Evolutionary conservation across 768 basidiomycete species (phyloP).

Genomic region (Dendrothele bispora): DNA sequence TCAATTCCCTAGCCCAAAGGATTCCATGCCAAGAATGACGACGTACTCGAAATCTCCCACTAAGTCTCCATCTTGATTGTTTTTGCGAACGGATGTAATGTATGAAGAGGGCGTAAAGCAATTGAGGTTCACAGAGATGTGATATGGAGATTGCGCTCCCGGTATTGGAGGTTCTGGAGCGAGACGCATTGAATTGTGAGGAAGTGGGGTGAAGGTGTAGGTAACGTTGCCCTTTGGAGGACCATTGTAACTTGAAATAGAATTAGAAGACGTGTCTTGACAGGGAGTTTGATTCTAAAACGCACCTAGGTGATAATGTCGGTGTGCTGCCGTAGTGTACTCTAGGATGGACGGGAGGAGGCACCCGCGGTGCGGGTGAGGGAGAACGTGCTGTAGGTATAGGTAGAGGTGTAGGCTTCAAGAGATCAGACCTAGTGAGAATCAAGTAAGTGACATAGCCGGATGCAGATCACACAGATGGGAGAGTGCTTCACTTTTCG

Average conservation of each 20-base stretch:
- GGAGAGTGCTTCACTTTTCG: too few relatives aligned
- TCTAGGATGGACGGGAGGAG: too few relatives aligned
- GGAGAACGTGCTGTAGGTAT: too few relatives aligned
- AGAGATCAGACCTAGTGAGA: too few relatives aligned
- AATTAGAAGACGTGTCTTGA: conserved; percentile 47
- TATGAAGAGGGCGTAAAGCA: conserved; percentile 44
- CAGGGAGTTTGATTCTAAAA: conserved; percentile 44
- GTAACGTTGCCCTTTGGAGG: neutral
- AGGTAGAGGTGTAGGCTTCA: too few relatives aligned
- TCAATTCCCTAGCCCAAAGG: too few relatives aligned
- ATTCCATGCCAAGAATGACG: conserved; percentile 22
- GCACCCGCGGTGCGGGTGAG: too few relatives aligned
- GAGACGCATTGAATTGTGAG: conserved; percentile 12
- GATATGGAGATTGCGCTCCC: conserved; percentile 7
- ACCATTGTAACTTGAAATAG: conserved; percentile 66
- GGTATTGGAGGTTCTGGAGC: conserved; percentile 6
- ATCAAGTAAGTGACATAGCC: too few relatives aligned
- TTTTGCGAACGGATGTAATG: conserved; percentile 41
- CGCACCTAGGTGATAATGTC: too few relatives aligned
- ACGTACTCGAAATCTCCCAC: conserved; percentile 51
- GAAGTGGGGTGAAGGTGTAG: conserved; percentile 10
- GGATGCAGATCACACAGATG: too few relatives aligned
- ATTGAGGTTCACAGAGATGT: conserved; percentile 8
- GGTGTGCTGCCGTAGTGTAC: too few relatives aligned
- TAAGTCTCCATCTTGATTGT: conserved; percentile 38